These are phyloP conservation scores for Fusarium scirpi DNA, from an alignment of 2,329 filamentous ascomycete species.

Conservation along the genomic window DNA sequence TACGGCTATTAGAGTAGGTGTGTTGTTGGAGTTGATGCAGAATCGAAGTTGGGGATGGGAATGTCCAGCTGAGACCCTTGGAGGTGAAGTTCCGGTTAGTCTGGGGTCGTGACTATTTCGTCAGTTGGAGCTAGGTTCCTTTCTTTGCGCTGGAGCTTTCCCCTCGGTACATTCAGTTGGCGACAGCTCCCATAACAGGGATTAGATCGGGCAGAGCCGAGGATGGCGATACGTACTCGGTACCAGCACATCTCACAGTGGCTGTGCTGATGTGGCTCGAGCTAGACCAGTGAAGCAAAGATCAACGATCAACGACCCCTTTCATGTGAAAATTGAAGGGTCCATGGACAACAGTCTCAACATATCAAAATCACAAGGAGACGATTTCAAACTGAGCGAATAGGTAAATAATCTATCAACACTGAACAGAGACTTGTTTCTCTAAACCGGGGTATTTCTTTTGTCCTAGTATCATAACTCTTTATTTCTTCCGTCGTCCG, in stretches of 20 bases:
- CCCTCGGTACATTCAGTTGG: conserved; percentile 23
- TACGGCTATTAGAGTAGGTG: not conserved
- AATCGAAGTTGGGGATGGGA: not conserved
- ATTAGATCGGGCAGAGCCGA: conserved; percentile 45
- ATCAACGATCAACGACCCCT: not conserved
- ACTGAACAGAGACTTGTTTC: conserved; percentile 16
- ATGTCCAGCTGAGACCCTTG: conserved; percentile 5
- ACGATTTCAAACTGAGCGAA: not conserved
- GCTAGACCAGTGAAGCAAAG: not conserved
- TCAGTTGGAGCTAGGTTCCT: conserved; percentile 24
- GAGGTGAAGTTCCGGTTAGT: conserved; percentile 14
- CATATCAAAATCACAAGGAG: not conserved
- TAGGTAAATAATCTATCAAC: conserved; percentile 30
- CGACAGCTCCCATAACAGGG: conserved; percentile 39
- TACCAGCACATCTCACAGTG: conserved; percentile 13
- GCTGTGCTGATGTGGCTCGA: conserved; percentile 31
- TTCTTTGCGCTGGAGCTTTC: conserved; percentile 7
- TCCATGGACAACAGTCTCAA: not conserved
- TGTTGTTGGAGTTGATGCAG: not conserved
- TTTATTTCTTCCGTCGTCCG: conserved; percentile 53
- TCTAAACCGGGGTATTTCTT: conserved; percentile 20
- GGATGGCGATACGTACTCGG: conserved; percentile 21
- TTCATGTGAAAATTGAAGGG: conserved; percentile 30
- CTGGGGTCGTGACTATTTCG: conserved; percentile 35
- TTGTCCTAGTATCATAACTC: conserved; percentile 21